Percentiles rank a stretch among this genome's conserved stretches.
These are phyloP conservation scores for Darksidea phi DNA, from an alignment of 495 filamentous ascomycete genomes.

Conservation along the genomic window DNA sequence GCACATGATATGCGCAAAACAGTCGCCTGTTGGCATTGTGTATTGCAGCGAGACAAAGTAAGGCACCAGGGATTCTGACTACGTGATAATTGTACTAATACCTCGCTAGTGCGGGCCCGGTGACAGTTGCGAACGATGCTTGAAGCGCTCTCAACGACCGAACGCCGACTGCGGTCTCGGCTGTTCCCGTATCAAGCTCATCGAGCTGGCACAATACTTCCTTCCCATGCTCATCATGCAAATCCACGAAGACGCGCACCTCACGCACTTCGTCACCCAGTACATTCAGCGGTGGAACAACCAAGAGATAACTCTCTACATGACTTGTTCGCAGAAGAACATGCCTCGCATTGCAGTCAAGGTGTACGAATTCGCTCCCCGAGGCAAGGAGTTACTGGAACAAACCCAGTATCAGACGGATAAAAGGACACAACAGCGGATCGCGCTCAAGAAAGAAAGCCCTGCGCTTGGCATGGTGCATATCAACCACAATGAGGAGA, in stretches of 20 bases:
- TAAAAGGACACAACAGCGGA: slow-evolving; percentile 13
- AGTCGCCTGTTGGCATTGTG: slow-evolving; percentile 43
- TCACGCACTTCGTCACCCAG: slow-evolving; percentile 37
- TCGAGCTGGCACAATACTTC: slow-evolving; percentile 37
- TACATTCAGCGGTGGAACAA: slow-evolving; percentile 37
- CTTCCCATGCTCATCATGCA: slow-evolving; percentile 39
- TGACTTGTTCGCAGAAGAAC: slow-evolving; percentile 23
- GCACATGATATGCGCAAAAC: slow-evolving; percentile 40
- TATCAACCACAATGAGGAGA: slow-evolving; percentile 40
- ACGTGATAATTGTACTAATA: slow-evolving; percentile 19
- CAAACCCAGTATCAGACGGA: slow-evolving; percentile 42
- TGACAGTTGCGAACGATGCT: slow-evolving; percentile 38
- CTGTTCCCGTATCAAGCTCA: slow-evolving; percentile 40
- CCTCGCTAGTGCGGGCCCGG: slow-evolving; percentile 38
- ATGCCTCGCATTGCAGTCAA: slow-evolving; percentile 36
- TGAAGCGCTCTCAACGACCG: slow-evolving; percentile 34
- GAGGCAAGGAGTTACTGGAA: slow-evolving; percentile 28
- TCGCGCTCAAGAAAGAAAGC: slow-evolving; percentile 31
- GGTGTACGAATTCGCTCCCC: slow-evolving; percentile 43
- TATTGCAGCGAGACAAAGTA: slow-evolving; percentile 42
- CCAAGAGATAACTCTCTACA: slow-evolving; percentile 23
- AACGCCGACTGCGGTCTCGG: slow-evolving; percentile 36
- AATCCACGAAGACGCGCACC: slow-evolving; percentile 41
- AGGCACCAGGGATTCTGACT: slow-evolving; percentile 9
- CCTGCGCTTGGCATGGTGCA: slow-evolving; percentile 42